Evolutionary conservation across 2,329 filamentous ascomycete species (phyloP).

Genomic region (Fonsecaea monophora): DNA sequence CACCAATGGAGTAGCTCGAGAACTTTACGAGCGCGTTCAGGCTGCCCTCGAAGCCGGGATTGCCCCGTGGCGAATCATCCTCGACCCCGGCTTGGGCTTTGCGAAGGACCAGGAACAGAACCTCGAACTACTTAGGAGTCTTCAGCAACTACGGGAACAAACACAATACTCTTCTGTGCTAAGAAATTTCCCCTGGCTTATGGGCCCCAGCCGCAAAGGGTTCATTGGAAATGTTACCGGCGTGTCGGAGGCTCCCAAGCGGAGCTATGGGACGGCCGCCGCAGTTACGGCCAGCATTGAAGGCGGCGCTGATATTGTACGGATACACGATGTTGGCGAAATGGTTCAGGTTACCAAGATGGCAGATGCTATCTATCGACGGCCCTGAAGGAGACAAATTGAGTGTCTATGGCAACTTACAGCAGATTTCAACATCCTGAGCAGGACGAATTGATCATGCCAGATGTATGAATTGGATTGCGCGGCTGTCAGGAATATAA

Average conservation of each 20-base stretch:
- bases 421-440: not conserved
- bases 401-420: not conserved
- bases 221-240: conserved; percentile 87
- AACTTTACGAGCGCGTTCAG: conserved; percentile 72
- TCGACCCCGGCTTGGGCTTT: conserved; percentile 94
- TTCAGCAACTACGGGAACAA: conserved; percentile 69
- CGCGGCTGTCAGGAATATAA: not conserved
- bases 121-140: conserved; percentile 73
- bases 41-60: conserved; percentile 84
- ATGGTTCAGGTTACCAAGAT: conserved; percentile 86
- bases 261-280: conserved; percentile 85
- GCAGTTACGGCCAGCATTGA: conserved; percentile 84
- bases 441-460: not conserved
- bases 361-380: conserved; percentile 88
- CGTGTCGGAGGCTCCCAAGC: conserved; percentile 71
- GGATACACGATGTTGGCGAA: conserved; percentile 87
- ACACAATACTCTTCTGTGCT: conserved; percentile 68
- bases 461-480: not conserved
- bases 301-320: conserved; percentile 87
- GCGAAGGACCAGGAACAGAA: conserved; percentile 85
- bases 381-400: conserved; percentile 9
- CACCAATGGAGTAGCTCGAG: conserved; percentile 67
- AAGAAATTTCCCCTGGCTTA: conserved; percentile 79
- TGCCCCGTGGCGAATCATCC: conserved; percentile 88
- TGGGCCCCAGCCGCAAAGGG: conserved; percentile 86